A percentile compares a stretch with the other conserved stretches of the same genome.
Evolutionary conservation across 2,329 filamentous ascomycete genomes (phyloP).

Genomic region (Aquanectria penicillioides): DNA sequence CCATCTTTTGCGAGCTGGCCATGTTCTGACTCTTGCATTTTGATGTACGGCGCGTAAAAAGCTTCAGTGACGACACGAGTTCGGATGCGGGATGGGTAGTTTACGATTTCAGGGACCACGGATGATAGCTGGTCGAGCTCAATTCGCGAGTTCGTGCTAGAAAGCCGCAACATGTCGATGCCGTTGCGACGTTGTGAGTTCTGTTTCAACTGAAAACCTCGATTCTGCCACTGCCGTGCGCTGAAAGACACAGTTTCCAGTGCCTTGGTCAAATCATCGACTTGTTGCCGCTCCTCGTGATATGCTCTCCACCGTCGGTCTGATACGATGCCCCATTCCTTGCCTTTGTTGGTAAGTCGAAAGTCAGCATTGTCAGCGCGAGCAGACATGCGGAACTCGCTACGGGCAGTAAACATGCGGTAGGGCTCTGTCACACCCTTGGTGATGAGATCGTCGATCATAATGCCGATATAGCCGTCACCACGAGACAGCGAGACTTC

Average conservation of each 20-base stretch:
- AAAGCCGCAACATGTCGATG: slow-evolving; percentile 80
- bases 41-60: slow-evolving; percentile 87
- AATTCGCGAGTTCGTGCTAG: slow-evolving; percentile 57
- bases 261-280: slow-evolving; percentile 70
- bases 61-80: slow-evolving; percentile 83
- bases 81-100: slow-evolving; percentile 68
- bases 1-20: slow-evolving; percentile 81
- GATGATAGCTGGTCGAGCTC: slow-evolving; percentile 64
- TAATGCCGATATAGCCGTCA: slow-evolving; percentile 96
- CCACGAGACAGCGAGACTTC: slow-evolving; percentile 78
- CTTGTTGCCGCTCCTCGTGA: slow-evolving; percentile 71
- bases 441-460: slow-evolving; percentile 97
- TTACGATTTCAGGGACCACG: slow-evolving; percentile 65
- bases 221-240: slow-evolving; percentile 72
- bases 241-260: slow-evolving; percentile 69
- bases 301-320: slow-evolving; percentile 81
- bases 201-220: slow-evolving; percentile 74
- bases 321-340: slow-evolving; percentile 79
- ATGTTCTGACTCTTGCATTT: slow-evolving; percentile 74
- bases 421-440: slow-evolving; percentile 98
- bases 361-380: slow-evolving; percentile 94
- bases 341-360: slow-evolving; percentile 82
- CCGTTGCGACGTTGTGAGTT: slow-evolving; percentile 76
- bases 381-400: slow-evolving; percentile 92
- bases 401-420: slow-evolving; percentile 96